Conservation (phyloP, 371 early-diverging fungal genomes). For the Dinochytrium kinnereticum region DNA sequence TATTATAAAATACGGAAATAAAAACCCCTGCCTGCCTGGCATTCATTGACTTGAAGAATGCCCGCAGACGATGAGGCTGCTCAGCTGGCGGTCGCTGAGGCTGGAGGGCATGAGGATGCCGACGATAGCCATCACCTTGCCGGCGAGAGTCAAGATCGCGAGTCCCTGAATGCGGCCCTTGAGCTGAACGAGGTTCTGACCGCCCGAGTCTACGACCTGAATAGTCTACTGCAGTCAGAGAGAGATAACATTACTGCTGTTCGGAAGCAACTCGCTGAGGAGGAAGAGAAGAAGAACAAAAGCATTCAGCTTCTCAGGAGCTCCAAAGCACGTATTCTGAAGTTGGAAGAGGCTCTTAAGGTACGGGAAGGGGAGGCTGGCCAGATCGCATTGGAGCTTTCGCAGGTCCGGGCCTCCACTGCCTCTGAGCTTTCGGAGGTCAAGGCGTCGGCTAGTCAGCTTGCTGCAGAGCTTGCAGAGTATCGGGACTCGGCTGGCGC, state of each 20-base stretch:
- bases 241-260: too few relatives aligned
- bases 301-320: constrained; percentile 56
- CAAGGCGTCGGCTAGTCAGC: background rate
- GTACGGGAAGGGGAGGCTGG: constrained; percentile 35
- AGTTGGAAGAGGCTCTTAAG: constrained; percentile 52
- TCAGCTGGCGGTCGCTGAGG: too few relatives aligned
- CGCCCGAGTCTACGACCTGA: constrained; percentile 6
- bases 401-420: constrained; percentile 6
- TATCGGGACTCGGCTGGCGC: constrained; percentile 49
- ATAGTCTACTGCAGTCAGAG: constrained; percentile 19
- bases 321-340: constrained; percentile 55
- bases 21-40: too few relatives aligned
- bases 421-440: constrained; percentile 24
- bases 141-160: too few relatives aligned
- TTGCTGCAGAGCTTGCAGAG: too few relatives aligned
- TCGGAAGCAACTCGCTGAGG: constrained; percentile 41
- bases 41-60: too few relatives aligned
- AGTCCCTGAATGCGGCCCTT: too few relatives aligned
- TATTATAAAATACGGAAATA: too few relatives aligned
- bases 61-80: too few relatives aligned
- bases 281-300: constrained; percentile 61
- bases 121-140: too few relatives aligned
- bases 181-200: too few relatives aligned
- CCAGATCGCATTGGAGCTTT: constrained; percentile 28
- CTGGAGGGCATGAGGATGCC: too few relatives aligned